phyloP scores from a whole-genome alignment of 441 rosid genomes.

The Manihot esculenta region DNA sequence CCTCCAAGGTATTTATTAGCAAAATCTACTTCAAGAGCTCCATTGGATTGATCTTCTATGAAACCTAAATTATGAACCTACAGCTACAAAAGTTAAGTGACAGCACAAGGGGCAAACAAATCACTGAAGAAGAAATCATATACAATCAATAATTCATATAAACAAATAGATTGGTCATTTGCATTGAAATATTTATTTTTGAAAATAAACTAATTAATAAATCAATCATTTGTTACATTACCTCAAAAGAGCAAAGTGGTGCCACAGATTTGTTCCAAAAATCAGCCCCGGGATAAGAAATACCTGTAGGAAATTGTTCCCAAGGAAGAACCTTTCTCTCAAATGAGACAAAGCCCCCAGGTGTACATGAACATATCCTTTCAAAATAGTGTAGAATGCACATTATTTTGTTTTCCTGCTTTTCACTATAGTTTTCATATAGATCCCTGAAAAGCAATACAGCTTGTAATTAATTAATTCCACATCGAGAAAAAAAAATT shows the following conservation, averaged over 20 bases:
- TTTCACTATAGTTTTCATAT: constrained; percentile 54
- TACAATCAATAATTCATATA: neutral
- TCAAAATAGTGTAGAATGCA: constrained; percentile 80
- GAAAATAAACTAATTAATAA: constrained; percentile 4
- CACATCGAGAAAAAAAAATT: constrained; percentile 7
- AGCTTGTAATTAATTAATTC: constrained; percentile 12
- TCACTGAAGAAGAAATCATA: neutral
- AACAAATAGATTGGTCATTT: constrained; percentile 1
- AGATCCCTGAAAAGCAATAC: constrained; percentile 55
- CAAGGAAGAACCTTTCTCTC: constrained; percentile 75
- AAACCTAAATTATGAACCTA: constrained; percentile 63
- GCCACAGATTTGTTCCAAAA: constrained; percentile 67
- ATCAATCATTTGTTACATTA: constrained; percentile 24
- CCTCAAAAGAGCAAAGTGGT: constrained; percentile 76
- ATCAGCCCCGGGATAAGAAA: constrained; percentile 49
- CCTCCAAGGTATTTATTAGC: constrained; percentile 92
- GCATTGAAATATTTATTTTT: constrained; percentile 3
- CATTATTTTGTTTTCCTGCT: constrained; percentile 69
- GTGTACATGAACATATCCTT: constrained; percentile 59
- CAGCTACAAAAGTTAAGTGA: constrained; percentile 37
- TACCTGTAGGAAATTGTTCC: constrained; percentile 29
- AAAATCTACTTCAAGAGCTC: constrained; percentile 85
- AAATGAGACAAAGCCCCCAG: constrained; percentile 70
- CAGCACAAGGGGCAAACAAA: neutral
- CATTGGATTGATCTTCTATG: constrained; percentile 71